Evolutionary conservation across 345 rosid genomes (phyloP).

Genomic region (Euphorbia peplus): DNA sequence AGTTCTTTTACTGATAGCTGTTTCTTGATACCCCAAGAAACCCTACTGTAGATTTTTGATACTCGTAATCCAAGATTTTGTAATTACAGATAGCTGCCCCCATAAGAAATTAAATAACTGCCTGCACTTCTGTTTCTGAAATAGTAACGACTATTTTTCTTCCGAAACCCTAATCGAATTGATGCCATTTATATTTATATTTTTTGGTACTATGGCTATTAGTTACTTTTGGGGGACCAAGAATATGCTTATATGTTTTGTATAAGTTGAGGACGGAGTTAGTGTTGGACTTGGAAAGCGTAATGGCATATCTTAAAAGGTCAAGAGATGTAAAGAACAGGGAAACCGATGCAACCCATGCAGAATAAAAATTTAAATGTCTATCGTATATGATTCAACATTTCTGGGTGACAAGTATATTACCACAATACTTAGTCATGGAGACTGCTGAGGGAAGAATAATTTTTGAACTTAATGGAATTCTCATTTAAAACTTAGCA

Average conservation of each 20-base stretch:
- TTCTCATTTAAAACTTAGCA: background rate
- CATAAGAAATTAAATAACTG: background rate
- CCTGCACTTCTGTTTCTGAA: background rate
- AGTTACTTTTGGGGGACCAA: background rate
- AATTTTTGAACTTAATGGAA: background rate
- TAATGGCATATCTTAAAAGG: background rate
- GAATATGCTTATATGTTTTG: background rate
- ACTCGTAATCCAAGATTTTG: slow-evolving; percentile 3
- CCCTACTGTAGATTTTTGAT: background rate
- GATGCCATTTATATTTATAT: background rate
- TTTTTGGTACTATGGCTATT: background rate
- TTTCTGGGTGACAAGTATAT: background rate
- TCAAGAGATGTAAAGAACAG: too few species aligned
- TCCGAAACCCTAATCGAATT: background rate
- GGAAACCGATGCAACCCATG: background rate
- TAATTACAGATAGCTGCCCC: background rate
- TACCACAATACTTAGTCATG: background rate
- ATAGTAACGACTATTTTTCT: background rate
- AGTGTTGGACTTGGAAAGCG: background rate
- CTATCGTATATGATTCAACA: background rate
- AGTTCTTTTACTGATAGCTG: background rate
- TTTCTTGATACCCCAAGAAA: background rate
- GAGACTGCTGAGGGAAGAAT: background rate
- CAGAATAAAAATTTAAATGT: background rate
- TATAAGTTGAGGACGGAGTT: background rate